Base-by-base conservation (phyloP, 768 basidiomycete genomes). In the Tulasnella sp. region DNA sequence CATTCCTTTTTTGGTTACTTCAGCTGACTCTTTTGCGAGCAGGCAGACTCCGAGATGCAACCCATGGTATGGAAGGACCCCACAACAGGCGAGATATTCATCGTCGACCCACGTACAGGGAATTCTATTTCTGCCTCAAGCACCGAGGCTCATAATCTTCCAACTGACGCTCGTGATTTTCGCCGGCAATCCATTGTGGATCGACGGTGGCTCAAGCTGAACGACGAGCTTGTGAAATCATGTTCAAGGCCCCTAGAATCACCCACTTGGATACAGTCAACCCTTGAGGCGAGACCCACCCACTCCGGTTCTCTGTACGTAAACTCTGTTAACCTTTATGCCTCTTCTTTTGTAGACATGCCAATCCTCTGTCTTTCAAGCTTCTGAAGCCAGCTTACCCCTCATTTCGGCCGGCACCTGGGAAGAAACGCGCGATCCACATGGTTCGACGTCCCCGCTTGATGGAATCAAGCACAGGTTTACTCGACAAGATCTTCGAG, bases 91-190 rank as follows among this genome's bases (percentile, higher is more conserved):
- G 71, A 80, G 65, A 69, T 66, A 2, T 83, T 81, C 64, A 57
- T 77, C n/a, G 69, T 88, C 14, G 79, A 91, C 64, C 65, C 67
- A n/a, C 74, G 78, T 50, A 86, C 83, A 8, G 84, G 85, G 9
- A 54, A 54, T 29, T 17, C 36, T 15, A 19, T 27, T 15, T 17
- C 52, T 23, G 52, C 52, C 23, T 8, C 11, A 11, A 15, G 23
- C 6, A 19, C 29, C 25, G 34, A 15, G 29, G 29, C 12, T 32
- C 19, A 25, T 32, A 32, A 14, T 8, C 19, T 25, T n/a, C 21
- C 29, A 32, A 11, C 46, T 6, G 25, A 14, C 14, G 15, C 9
- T 19, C n/a, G 27, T 42, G 52, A 15, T 40, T 14, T 27, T 17
- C 6, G 25, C 37, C 32, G 21, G 11, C 29, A 15, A 29, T 39